Percentiles rank a stretch among this genome's conserved stretches.
Evolutionary conservation across 495 filamentous ascomycete species (phyloP).

Genomic region (Daldinia loculata): DNA sequence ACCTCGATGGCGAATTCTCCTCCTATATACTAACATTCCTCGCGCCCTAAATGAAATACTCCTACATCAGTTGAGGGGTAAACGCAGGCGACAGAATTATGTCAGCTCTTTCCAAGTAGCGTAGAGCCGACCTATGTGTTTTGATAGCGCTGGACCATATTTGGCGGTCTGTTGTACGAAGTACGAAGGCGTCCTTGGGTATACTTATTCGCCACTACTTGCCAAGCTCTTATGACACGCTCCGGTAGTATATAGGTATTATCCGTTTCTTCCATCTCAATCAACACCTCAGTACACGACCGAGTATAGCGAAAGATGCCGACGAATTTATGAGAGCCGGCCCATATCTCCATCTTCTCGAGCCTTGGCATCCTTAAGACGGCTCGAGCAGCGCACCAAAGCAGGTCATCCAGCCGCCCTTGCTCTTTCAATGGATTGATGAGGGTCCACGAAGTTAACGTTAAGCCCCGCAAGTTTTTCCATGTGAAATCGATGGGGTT

Average conservation of each 20-base stretch:
- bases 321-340: not conserved
- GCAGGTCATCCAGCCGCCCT: not conserved
- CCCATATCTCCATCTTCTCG: conserved; percentile 12
- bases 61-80: not conserved
- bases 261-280: conserved; percentile 2
- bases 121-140: not conserved
- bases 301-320: conserved; percentile 10
- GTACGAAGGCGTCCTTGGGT: not conserved
- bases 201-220: conserved; percentile 4
- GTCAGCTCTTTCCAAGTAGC: not conserved
- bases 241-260: not conserved
- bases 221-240: not conserved
- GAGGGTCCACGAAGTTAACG: conserved; percentile 1
- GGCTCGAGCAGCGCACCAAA: not conserved
- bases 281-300: not conserved
- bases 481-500: not conserved
- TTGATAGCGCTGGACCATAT: not conserved
- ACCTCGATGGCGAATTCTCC: not conserved
- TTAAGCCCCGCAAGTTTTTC: not conserved
- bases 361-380: conserved; percentile 14
- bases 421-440: too few relatives aligned
- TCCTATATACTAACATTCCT: not conserved
- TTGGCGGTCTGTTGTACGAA: not conserved
- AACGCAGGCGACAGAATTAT: not conserved
- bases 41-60: not conserved